phyloP scores from a whole-genome alignment of 2,329 filamentous ascomycete species.

The Penicillium sp. region DNA sequence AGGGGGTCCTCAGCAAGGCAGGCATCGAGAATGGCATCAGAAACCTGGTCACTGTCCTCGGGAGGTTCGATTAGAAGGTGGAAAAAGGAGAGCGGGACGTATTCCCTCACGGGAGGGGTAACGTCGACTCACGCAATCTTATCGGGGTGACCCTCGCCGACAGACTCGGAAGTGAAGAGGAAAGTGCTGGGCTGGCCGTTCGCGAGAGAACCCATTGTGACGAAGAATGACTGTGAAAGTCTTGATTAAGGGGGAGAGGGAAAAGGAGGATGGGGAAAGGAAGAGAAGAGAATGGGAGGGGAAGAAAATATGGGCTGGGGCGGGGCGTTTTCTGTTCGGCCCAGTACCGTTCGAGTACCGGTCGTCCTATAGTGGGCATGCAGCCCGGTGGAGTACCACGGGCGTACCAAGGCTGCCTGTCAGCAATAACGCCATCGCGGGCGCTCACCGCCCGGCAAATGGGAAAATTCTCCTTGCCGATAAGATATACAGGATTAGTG shows the following conservation, averaged over 20 bases:
- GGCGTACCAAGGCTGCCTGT: no score
- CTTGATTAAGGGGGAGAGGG: constrained; percentile 14
- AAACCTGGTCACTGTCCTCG: constrained; percentile 76
- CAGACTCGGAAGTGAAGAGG: constrained; percentile 87
- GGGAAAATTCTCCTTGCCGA: constrained; percentile 18
- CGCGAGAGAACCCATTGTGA: constrained; percentile 61
- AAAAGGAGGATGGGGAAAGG: constrained; percentile 24
- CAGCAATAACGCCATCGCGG: no score
- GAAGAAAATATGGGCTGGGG: constrained; percentile 9
- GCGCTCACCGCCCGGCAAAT: no score
- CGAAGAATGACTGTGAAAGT: constrained; percentile 19
- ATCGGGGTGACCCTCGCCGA: constrained; percentile 88
- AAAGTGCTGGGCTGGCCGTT: constrained; percentile 61
- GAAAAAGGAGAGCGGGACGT: constrained; percentile 4
- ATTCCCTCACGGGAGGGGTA: constrained; percentile 5
- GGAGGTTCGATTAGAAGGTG: constrained; percentile 18
- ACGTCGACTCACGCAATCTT: constrained; percentile 71
- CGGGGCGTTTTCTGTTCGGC: constrained; percentile 1
- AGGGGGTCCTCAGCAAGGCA: constrained; percentile 91
- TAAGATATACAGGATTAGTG: no score
- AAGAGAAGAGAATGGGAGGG: constrained; percentile 27
- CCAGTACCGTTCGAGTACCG: constrained; percentile 10
- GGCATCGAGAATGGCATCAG: constrained; percentile 97
- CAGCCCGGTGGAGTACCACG: no score
- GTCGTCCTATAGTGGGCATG: no score